Evolutionary conservation across 148 eudicot genomes (phyloP), one percentile per base, ranked within the genome.

Genomic region (Diospyros lotus): DNA sequence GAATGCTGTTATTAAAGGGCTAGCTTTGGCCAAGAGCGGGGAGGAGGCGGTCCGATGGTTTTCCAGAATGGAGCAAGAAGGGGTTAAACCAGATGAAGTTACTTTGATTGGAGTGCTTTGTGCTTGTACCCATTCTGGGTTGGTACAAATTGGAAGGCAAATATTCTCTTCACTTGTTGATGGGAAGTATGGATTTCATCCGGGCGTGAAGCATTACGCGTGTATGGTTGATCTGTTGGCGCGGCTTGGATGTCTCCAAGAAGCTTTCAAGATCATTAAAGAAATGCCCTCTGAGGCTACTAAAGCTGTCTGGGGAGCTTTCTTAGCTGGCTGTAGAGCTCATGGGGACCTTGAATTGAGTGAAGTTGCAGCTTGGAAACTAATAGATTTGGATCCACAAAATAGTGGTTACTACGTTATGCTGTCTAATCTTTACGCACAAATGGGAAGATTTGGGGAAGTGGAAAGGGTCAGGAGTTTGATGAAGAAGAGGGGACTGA

Each of bases 401-500:
- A 77, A 77, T 70, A 52, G 79, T 70, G 87, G 80, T 7, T 80
- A 75, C 53, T 87, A 87, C 59, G 84, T 78, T 14, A 58, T 79
- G 66, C 69, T 87, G 77, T 75, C 87, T 43, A 83, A 77, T 75
- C 38, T 84, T 58, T 87, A 85, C 60, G 86, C 85, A 10, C 76
- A 77, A 52, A 77, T 73, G 79, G 85, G 76, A 9, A 76, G 78
- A 68, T 82, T 82, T 89, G 59, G 50, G 64, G 79, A 86, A 60
- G 76, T 71, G 10, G 78, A 76, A 56, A 79, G 65, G 61, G 74
- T 84, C 38, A 53, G 85, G 64, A 51, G 15, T 12, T 74, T 84
- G 86, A 84, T 88, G 91, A 84, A 74, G 58, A 84, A 76, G 61
- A 80, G 83, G 56, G 86, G 85, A n/a, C 79, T 84, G 40, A 64